Percentiles rank a stretch among this genome's conserved stretches.
Evolutionary conservation across 768 basidiomycete genomes (phyloP).

Genomic region (Tulasnella sp.): DNA sequence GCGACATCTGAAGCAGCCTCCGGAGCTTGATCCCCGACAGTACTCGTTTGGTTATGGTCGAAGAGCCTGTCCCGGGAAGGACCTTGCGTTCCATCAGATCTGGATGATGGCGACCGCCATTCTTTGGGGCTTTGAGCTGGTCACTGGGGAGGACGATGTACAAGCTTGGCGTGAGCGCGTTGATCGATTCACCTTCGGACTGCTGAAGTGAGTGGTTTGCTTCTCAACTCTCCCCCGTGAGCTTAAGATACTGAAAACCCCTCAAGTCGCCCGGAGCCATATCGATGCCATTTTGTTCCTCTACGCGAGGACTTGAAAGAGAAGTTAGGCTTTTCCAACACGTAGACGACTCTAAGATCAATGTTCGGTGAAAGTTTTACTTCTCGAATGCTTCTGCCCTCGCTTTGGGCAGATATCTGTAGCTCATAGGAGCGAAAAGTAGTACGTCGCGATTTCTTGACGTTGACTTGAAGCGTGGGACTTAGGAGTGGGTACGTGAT

Average conservation of each 20-base stretch:
- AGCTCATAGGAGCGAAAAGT: too few species aligned
- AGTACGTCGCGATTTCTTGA: too few species aligned
- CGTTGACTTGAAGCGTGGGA: too few species aligned
- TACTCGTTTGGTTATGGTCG: not conserved
- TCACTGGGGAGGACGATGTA: not conserved
- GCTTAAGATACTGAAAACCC: not conserved
- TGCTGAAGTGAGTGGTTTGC: not conserved
- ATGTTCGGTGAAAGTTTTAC: not conserved
- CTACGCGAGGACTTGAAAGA: not conserved
- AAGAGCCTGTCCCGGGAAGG: not conserved
- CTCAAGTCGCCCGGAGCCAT: not conserved
- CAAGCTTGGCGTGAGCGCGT: not conserved
- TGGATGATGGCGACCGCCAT: not conserved
- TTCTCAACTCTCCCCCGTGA: not conserved
- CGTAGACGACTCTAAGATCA: not conserved
- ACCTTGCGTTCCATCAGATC: not conserved
- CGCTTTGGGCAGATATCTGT: too few species aligned
- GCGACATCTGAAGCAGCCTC: not conserved
- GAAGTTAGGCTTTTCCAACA: not conserved
- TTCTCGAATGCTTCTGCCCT: too few species aligned
- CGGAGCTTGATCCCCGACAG: not conserved
- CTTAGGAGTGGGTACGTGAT: too few species aligned
- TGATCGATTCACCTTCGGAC: not conserved
- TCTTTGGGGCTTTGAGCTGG: not conserved
- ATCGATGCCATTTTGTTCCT: not conserved